Evolutionary conservation across 2,329 filamentous ascomycete species (phyloP).

Genomic region (Penicillium sp.): DNA sequence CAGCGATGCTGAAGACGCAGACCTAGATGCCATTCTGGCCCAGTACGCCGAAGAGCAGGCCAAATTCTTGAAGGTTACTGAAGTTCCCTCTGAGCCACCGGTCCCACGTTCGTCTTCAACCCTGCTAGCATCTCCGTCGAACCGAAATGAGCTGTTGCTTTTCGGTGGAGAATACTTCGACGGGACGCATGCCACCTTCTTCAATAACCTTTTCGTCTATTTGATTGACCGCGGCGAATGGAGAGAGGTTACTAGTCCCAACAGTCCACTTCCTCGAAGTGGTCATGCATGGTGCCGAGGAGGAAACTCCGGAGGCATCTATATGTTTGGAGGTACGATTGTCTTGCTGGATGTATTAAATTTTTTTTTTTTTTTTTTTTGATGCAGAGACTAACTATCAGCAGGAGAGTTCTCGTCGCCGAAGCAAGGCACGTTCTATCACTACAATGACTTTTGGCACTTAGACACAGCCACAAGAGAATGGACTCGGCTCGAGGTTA

Average conservation of each 20-base stretch:
- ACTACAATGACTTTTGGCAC: slow-evolving; percentile 98
- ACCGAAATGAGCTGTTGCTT: slow-evolving; percentile 76
- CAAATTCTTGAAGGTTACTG: slow-evolving; percentile 86
- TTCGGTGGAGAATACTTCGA: slow-evolving; percentile 97
- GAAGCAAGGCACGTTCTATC: slow-evolving; percentile 96
- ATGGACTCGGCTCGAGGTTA: slow-evolving; percentile 79
- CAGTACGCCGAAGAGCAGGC: slow-evolving; percentile 91
- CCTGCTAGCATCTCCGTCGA: slow-evolving; percentile 73
- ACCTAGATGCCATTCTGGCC: slow-evolving; percentile 84
- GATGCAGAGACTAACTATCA: slow-evolving; percentile 2
- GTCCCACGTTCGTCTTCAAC: slow-evolving; percentile 70
- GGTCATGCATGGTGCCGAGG: slow-evolving; percentile 93
- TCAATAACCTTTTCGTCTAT: slow-evolving; percentile 59
- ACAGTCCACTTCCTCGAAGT: slow-evolving; percentile 78
- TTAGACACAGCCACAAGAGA: slow-evolving; percentile 75
- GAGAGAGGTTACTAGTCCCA: slow-evolving; percentile 81
- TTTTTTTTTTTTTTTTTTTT: no score
- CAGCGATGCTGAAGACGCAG: slow-evolving; percentile 83
- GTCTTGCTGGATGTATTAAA: neutral
- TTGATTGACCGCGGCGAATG: slow-evolving; percentile 80
- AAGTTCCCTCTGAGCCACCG: slow-evolving; percentile 64
- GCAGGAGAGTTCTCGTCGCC: slow-evolving; percentile 81
- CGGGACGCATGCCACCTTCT: slow-evolving; percentile 68
- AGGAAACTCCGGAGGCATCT: slow-evolving; percentile 74
- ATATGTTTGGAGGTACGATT: slow-evolving; percentile 66